Evolutionary conservation across 2,329 filamentous ascomycete genomes (phyloP).

Genomic region (Didymella pinodella): DNA sequence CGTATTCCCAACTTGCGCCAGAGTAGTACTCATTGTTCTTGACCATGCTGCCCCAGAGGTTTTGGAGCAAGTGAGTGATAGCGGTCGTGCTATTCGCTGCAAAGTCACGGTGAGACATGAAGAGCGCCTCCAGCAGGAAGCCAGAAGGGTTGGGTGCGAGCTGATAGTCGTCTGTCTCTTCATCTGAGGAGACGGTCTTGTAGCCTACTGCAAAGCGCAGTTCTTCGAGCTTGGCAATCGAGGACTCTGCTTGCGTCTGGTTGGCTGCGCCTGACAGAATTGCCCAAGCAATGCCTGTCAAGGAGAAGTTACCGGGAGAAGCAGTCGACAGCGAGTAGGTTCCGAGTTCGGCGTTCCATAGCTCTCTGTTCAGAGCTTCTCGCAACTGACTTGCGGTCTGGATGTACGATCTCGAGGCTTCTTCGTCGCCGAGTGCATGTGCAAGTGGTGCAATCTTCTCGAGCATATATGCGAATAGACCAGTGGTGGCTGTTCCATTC

Average conservation of each 20-base stretch:
- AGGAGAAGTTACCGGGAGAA: constrained; percentile 42
- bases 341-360: constrained; percentile 47
- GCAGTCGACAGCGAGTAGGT: constrained; percentile 42
- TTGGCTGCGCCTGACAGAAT: constrained; percentile 49
- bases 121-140: constrained; percentile 53
- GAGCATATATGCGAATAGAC: constrained; percentile 38
- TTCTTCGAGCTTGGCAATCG: constrained; percentile 41
- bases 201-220: constrained; percentile 50
- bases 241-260: constrained; percentile 36
- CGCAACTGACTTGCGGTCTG: constrained; percentile 24
- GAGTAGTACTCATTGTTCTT: constrained; percentile 46
- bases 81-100: constrained; percentile 16
- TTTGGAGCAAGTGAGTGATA: constrained; percentile 45
- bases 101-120: constrained; percentile 33
- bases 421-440: constrained; percentile 39
- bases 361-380: constrained; percentile 39
- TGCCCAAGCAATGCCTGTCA: constrained; percentile 45
- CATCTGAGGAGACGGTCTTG: constrained; percentile 32
- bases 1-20: constrained; percentile 58
- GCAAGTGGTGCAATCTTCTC: constrained; percentile 39
- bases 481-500: constrained; percentile 41
- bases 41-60: constrained; percentile 56
- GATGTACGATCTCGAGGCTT: constrained; percentile 26
- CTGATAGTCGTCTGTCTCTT: constrained; percentile 24
- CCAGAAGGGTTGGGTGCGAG: constrained; percentile 57